Evolutionary conservation across 1,139 yeast species (phyloP), one percentile per base, ranked within the genome.

Genomic region (Geotrichum aggregatum): DNA sequence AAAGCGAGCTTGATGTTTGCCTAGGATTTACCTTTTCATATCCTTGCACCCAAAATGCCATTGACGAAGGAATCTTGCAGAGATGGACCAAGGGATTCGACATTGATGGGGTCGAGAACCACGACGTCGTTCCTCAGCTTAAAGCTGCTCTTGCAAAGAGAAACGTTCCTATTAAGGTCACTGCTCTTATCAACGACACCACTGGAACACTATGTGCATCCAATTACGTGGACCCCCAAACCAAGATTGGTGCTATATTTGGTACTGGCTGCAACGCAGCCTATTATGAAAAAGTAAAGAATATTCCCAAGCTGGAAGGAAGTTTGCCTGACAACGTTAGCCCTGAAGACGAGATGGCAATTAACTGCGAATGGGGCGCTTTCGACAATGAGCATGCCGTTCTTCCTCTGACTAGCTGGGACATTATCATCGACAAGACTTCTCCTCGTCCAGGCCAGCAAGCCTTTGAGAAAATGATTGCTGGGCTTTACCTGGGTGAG

Each of bases 1-100:
- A 62, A 13, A 52, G 58, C 18, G 44, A 55, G 28, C 61, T 54
- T 13, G 56, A 59, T 39, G 54, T 88, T 59, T 95, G 95, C 43
- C 76, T 91, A 63, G 98, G 98, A 47, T 92, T 92, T 78, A 92
- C 98, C 21, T 92, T 92, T 75, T 85, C 95, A 24, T 92, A 84
- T 74, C 98, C 98, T 54, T 88, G 92, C 57, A 76, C 89, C 44
- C 98, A 92, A 73, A 70, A 75, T 59, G 85, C 84, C 56, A 88
- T 92, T 66, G 84, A 87, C 73, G 77, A 80, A 62, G 98, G 98
- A 67, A 70, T 87, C 54, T 78, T 92, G 68, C 96, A 88, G 76
- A 80, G 94, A 71, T 92, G 98, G 98, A 92, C 98, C 57, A 92
- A 92, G 76, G 98, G 98, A 59, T 92, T 87, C 71, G 96, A 92